Conservation (phyloP, 2,329 filamentous ascomycete genomes). For the Fusarium temperatum region DNA sequence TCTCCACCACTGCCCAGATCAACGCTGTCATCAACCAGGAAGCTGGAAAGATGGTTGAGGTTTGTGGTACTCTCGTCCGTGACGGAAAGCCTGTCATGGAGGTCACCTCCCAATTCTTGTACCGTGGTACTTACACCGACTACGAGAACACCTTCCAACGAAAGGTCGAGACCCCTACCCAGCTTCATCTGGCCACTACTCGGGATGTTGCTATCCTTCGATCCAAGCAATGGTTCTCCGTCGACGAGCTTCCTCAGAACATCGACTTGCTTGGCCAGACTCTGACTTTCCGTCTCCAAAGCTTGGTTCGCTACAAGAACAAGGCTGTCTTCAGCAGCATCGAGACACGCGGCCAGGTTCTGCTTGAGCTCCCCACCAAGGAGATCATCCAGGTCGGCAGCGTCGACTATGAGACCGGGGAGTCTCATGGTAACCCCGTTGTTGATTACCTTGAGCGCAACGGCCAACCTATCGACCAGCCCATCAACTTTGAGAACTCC, state of each 20-base stretch:
- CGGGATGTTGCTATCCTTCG: conserved; percentile 94
- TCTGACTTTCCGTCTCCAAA: conserved; percentile 94
- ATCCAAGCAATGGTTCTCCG: conserved; percentile 97
- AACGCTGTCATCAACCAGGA: conserved; percentile 99
- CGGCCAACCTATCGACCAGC: conserved; percentile 92
- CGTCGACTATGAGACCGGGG: conserved; percentile 91
- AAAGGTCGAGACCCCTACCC: conserved; percentile 94
- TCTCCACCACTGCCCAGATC: conserved; percentile 93
- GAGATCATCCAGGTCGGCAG: conserved; percentile 98
- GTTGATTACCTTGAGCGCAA: conserved; percentile 94
- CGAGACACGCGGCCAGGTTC: conserved; percentile 89
- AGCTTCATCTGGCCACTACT: conserved; percentile 84
- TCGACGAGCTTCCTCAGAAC: conserved; percentile 75
- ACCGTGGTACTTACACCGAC: conserved; percentile 91
- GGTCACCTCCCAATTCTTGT: conserved; percentile 97
- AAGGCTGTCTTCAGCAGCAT: conserved; percentile 90
- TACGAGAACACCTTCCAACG: conserved; percentile 99
- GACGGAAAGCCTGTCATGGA: conserved; percentile 92
- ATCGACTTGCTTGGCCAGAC: conserved; percentile 92
- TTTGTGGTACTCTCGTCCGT: conserved; percentile 94
- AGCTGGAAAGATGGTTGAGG: conserved; percentile 99
- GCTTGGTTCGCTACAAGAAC: conserved; percentile 93
- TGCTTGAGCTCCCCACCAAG: conserved; percentile 94
- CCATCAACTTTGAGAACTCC: conserved; percentile 95
- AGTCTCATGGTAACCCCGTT: conserved; percentile 94